Evolutionary conservation across 164 flowering plant species (phyloP), one percentile per base, ranked within the genome.

Genomic region (Vitis rupestris): DNA sequence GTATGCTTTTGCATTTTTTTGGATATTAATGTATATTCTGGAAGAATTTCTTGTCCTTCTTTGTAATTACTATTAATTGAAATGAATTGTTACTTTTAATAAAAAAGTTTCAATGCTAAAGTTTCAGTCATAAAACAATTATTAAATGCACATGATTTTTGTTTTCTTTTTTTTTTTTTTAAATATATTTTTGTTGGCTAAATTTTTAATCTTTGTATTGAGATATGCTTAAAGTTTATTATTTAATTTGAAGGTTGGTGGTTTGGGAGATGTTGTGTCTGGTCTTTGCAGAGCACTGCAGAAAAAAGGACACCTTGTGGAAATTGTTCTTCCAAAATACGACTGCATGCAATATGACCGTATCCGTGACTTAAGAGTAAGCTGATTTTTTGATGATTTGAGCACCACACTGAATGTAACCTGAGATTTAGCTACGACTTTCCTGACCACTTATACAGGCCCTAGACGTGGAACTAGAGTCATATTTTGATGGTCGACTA

Each of bases 221-320:
- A 58, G 14, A 50, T 44, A 3, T 8, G 58, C 11, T 6, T 69
- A 6, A 44, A 17, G 9, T 31, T 31, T 23, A 10, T 12, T 48
- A 13, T 70, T 62, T 66, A 9, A 63, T 76, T 65, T 62, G 61
- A 59, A 94, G 99, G 99, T 95, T 81, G 99, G 99, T 63, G 99
- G 99, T 50, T 77, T 95, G 78, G 99, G 98, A 10, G 99, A 95
- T 79, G 99, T 95, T 66, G 92, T 95, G 77, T 72, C 96, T 69
- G 99, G 98, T 74, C 96, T 95, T 62, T 73, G 99, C 70, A 95
- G 91, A 84, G 94, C 98, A 59, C 74, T 95, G 61, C 99, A 95
- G 77, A 90, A 82, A 86, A 92, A 75, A 83, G 98, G 97, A 66
- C 98, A 95, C 79, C 90, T 95, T 62, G 93, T 95, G 77, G 99